Base-by-base conservation (phyloP, 169 alveolate genomes). In the Plasmodium blacklocki region DNA sequence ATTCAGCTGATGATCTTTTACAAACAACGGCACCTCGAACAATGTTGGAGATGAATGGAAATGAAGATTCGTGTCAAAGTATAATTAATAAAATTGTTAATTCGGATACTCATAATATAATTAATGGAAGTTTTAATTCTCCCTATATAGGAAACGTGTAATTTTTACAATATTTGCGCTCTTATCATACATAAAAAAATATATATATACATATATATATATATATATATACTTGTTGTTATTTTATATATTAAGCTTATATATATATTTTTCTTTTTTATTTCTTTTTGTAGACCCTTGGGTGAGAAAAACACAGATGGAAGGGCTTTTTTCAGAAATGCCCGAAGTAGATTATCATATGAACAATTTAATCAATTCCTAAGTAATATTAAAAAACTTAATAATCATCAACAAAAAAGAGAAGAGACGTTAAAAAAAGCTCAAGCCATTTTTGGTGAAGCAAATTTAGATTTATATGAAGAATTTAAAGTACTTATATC, bases 401-500 rank as follows among this genome's bases (percentile, higher is more conserved):
- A 96, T 91, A 94, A 94, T 62, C 97, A 96, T 80, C 95, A 91
- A 73, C 97, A 92, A 73, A 92, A 95, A 26, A 88, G 96, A 66
- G 97, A 95, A 29, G 96, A 94, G 64, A 93, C 97, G 6, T 45
- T 93, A 45, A 74, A 93, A 47, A 89, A 88, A 49, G 95, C 94
- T 15, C 93, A 62, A 47, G 93, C 54, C 14, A 78, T 91, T 14
- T 71, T 91, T 64, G 97, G 96, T 12, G 95, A 93, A 56, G 66
- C 89, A 0, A 93, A 92, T 47, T 63, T 92, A 2, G 96, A 93
- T 88, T 88, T 94, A 54, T 94, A 78, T 66, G 95, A 93, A 49
- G 95, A 94, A 74, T 94, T 94, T 80, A 93, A 92, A 87, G 91
- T 91, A 29, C 88, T 94, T 59, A 89, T 94, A 54, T 93, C 91